These are phyloP conservation scores for Didymella segeticola DNA, from an alignment of 2,329 filamentous ascomycete species.

Conservation along the genomic window DNA sequence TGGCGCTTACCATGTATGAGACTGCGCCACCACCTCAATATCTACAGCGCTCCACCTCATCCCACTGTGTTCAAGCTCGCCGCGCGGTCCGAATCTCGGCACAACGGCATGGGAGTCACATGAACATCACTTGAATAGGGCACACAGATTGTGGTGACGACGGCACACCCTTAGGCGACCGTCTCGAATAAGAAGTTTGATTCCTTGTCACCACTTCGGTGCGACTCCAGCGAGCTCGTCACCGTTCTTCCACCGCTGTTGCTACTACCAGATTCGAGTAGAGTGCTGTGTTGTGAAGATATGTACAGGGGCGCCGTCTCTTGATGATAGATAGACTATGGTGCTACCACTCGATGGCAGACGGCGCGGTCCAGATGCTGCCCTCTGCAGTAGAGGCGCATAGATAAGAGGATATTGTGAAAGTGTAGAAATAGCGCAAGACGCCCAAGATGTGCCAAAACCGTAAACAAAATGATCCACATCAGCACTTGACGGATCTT, in stretches of 20 bases:
- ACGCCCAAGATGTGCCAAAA: constrained; percentile 8
- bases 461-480: constrained; percentile 36
- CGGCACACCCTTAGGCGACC: not conserved
- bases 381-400: constrained; percentile 10
- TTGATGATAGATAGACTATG: too few relatives aligned
- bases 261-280: constrained; percentile 2
- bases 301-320: constrained; percentile 9
- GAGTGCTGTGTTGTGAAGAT: constrained; percentile 7
- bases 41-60: too few relatives aligned
- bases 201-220: constrained; percentile 9
- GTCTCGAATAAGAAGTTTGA: constrained; percentile 6
- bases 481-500: constrained; percentile 52
- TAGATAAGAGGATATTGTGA: constrained; percentile 20
- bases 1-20: too few relatives aligned
- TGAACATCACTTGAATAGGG: not conserved
- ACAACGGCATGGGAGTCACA: not conserved
- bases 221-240: not conserved
- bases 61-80: too few relatives aligned
- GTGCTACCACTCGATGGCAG: not conserved
- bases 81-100: too few relatives aligned
- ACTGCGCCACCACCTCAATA: too few relatives aligned
- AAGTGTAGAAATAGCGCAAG: constrained; percentile 32
- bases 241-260: not conserved
- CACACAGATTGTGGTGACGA: constrained; percentile 5
- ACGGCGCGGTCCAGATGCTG: constrained; percentile 1